Evolutionary conservation across 2,329 filamentous ascomycete species (phyloP), one percentile per base, ranked within the genome.

Genomic region (Pseudophaeomoniella oleicola): DNA sequence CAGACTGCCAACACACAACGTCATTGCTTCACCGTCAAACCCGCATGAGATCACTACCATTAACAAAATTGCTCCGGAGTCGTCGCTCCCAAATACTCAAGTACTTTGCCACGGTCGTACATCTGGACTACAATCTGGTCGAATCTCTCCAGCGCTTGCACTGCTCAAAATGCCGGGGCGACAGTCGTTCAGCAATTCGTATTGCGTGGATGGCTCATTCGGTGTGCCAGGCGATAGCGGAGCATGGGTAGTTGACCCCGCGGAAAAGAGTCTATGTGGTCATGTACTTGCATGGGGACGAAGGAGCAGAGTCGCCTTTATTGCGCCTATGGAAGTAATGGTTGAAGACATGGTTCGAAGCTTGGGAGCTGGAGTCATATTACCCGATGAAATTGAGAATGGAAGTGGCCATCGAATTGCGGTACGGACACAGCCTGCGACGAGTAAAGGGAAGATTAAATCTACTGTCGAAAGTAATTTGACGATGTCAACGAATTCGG

Each of bases 241-340:
- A 3, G 88, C 88, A 0, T 96, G 88, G 88, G 75, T 96, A 3
- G 76, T 94, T 12, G 82, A 88, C 47, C 79, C 82, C 39, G 69
- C 71, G 4, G 68, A 77, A n/a, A 85, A 85, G 2, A 72, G 77
- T 27, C 75, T 94, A 3, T 90, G 84, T 47, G 88, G 88, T 0
- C 88, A 94, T 49, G 83, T 96, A 0, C 67, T 96, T 10, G 88
- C 88, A 0, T 93, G 81, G 77, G 88, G 81, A 46, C 72, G 77
- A 43, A 75, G 78, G 42, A 88, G 82, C 51, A 75, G 75, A 30
- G 78, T 85, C 4, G 86, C 86, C 0, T 96, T 94, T 55, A 90
- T 96, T 42, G 90, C 85, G 42, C 88, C 88, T 0, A 96, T 96
- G 88, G 83, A 94, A 39, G 71, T 94, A 2, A 62, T 94, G 10